Evolutionary conservation across 2,329 filamentous ascomycete species (phyloP).

Genomic region (Ceratocystis huliohia): DNA sequence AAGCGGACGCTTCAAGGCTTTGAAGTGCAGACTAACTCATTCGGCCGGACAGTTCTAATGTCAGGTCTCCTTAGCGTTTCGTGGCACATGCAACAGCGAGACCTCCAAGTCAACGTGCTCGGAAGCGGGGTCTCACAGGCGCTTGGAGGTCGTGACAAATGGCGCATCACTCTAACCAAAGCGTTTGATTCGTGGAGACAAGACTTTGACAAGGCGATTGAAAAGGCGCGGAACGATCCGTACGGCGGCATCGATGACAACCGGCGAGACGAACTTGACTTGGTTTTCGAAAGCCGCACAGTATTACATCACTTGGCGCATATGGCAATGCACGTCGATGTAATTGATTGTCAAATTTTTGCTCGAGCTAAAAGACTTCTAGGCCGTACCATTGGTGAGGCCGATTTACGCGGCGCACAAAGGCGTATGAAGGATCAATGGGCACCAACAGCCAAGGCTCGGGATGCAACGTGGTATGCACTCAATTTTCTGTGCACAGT

Average conservation of each 20-base stretch:
- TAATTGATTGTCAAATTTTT: slow-evolving; percentile 95
- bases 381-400: slow-evolving; percentile 68
- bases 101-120: slow-evolving; percentile 80
- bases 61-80: slow-evolving; percentile 83
- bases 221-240: slow-evolving; percentile 45
- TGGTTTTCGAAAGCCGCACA: slow-evolving; percentile 73
- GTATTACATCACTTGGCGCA: slow-evolving; percentile 89
- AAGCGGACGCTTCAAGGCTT: slow-evolving; percentile 81
- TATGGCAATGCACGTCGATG: slow-evolving; percentile 95
- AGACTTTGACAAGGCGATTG: slow-evolving; percentile 74
- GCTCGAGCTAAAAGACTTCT: slow-evolving; percentile 75
- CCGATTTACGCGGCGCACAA: slow-evolving; percentile 68
- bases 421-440: slow-evolving; percentile 77
- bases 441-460: slow-evolving; percentile 76
- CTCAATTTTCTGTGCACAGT: slow-evolving; percentile 81
- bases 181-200: slow-evolving; percentile 91
- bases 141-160: slow-evolving; percentile 78
- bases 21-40: slow-evolving; percentile 79
- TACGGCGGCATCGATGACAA: slow-evolving; percentile 28
- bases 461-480: slow-evolving; percentile 87
- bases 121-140: slow-evolving; percentile 59
- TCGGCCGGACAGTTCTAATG: slow-evolving; percentile 88
- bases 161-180: slow-evolving; percentile 70
- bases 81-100: slow-evolving; percentile 96
- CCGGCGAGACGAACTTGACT: slow-evolving; percentile 25